Evolutionary conservation across 306 rosid genomes (phyloP).

Genomic region (Abrus pulchellus): DNA sequence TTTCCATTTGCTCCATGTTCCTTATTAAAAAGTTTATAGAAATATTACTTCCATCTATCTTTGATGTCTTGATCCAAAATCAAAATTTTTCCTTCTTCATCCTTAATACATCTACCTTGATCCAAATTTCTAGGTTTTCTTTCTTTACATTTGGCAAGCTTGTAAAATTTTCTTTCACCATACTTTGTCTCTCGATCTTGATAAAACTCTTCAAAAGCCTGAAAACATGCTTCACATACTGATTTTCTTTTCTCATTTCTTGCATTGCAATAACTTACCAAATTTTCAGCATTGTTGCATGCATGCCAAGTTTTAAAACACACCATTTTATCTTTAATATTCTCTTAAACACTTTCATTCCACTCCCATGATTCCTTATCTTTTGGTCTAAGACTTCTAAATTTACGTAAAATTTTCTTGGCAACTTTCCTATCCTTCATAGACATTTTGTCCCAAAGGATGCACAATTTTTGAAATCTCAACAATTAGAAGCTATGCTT

Average conservation of each 20-base stretch:
- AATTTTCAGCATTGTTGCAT: not conserved
- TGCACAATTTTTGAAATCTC: slow-evolving; percentile 8
- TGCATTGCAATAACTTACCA: not conserved
- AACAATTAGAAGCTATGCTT: slow-evolving; percentile 24
- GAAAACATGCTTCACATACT: not conserved
- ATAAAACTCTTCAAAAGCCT: not conserved
- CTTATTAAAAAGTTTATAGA: not conserved
- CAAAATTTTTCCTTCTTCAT: not conserved
- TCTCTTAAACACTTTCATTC: not conserved
- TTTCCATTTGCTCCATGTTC: not conserved
- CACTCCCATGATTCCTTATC: not conserved
- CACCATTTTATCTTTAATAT: not conserved
- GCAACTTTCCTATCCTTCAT: not conserved
- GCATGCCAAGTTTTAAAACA: not conserved
- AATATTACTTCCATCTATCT: not conserved
- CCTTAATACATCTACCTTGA: not conserved
- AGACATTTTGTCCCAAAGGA: not conserved
- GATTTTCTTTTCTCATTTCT: not conserved
- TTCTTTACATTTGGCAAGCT: not conserved
- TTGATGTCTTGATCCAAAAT: not conserved
- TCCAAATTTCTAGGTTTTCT: not conserved
- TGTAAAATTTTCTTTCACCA: not conserved
- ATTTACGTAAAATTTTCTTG: not conserved
- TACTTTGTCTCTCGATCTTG: not conserved
- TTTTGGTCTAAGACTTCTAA: not conserved